Evolutionary conservation across 148 eudicot species (phyloP).

Genomic region (Vaccinium corymbosum): DNA sequence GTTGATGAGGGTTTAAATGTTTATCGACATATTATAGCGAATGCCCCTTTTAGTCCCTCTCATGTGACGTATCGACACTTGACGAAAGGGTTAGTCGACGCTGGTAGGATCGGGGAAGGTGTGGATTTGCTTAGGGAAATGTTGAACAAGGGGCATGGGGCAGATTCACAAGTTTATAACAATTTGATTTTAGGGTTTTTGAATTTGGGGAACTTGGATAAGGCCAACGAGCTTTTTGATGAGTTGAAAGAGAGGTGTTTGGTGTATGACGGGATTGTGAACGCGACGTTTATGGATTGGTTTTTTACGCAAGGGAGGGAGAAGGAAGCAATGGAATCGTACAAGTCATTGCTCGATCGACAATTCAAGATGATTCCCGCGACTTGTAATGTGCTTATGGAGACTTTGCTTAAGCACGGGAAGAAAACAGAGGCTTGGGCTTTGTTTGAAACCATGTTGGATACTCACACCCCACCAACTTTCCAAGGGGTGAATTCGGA

Average conservation of each 20-base stretch:
- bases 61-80: slow-evolving; percentile 60
- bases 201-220: slow-evolving; percentile 53
- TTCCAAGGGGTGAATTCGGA: slow-evolving; percentile 61
- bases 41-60: slow-evolving; percentile 80
- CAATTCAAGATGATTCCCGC: slow-evolving; percentile 62
- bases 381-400: slow-evolving; percentile 64
- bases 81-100: slow-evolving; percentile 70
- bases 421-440: slow-evolving; percentile 70
- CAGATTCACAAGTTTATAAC: slow-evolving; percentile 61
- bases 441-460: slow-evolving; percentile 73
- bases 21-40: not conserved
- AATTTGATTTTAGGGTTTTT: slow-evolving; percentile 68
- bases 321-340: slow-evolving; percentile 68
- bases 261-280: slow-evolving; percentile 59
- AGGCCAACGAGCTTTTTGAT: slow-evolving; percentile 56
- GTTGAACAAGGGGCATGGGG: slow-evolving; percentile 52
- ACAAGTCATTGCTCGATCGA: slow-evolving; percentile 40
- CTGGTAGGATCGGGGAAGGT: slow-evolving; percentile 60
- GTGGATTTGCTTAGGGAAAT: slow-evolving; percentile 78
- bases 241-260: slow-evolving; percentile 68
- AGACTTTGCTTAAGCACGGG: slow-evolving; percentile 72
- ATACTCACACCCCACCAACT: slow-evolving; percentile 68
- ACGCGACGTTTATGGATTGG: slow-evolving; percentile 76
- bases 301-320: slow-evolving; percentile 72
- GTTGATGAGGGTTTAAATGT: slow-evolving; percentile 39